Conservation (phyloP, 768 basidiomycete genomes). For the Chalciporus pseudorubinellus region DNA sequence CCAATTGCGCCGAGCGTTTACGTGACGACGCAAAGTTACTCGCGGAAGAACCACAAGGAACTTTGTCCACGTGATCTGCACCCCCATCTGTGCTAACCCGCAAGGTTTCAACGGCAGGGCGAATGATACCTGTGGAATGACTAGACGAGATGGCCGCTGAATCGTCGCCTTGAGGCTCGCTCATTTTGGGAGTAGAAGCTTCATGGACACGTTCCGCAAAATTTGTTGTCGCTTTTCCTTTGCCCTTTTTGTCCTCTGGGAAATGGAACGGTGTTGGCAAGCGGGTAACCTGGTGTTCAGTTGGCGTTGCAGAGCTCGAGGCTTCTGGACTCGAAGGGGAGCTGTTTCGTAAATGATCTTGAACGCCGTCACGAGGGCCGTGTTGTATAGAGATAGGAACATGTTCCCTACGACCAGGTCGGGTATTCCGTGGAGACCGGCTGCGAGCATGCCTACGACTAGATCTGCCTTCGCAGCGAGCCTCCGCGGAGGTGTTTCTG, state of each 20-base stretch:
- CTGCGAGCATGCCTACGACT: conserved; percentile 1
- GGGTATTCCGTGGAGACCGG: conserved; percentile 2
- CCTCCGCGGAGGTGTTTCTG: conserved; percentile 8
- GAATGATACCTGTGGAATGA: not conserved
- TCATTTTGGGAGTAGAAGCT: not conserved
- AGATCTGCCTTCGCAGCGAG: not conserved
- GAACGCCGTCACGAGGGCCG: not conserved
- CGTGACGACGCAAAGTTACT: conserved; percentile 15
- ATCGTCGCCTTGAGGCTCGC: not conserved
- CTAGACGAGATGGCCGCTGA: not conserved
- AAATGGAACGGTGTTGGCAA: not conserved
- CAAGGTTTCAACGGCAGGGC: not conserved
- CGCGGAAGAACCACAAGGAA: conserved; percentile 15
- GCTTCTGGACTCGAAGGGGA: not conserved
- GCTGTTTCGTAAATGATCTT: not conserved
- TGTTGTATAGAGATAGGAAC: not conserved
- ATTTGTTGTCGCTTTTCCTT: not conserved
- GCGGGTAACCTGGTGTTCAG: not conserved
- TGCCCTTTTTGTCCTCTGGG: conserved; percentile 9
- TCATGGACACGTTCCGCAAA: not conserved
- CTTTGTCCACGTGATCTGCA: conserved; percentile 10
- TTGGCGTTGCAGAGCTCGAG: not conserved
- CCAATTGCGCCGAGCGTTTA: conserved; percentile 12
- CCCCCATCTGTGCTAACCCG: not conserved
- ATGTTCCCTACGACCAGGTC: not conserved